Percentiles rank a stretch among this genome's conserved stretches.
phyloP scores from a whole-genome alignment of 345 rosid genomes.

The Populus deltoides region DNA sequence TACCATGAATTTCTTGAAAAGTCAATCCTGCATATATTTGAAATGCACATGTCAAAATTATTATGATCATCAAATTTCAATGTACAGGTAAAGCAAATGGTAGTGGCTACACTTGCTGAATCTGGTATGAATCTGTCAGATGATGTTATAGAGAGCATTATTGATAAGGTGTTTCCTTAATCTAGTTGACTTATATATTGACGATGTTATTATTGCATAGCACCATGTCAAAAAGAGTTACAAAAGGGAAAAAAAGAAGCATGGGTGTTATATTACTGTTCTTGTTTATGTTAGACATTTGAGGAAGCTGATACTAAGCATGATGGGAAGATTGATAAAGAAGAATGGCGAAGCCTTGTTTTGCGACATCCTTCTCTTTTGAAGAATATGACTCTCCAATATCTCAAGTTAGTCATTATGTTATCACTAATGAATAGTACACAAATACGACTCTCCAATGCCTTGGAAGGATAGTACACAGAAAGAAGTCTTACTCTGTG shows the following conservation, averaged over 20 bases:
- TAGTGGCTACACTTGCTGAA: conserved; percentile 34
- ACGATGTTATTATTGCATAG: neutral
- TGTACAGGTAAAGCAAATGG: conserved; percentile 33
- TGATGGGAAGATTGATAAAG: conserved; percentile 90
- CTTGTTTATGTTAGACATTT: conserved; percentile 59
- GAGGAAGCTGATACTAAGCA: conserved; percentile 98
- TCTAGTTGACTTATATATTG: neutral
- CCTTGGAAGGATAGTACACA: neutral
- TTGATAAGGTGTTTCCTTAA: conserved; percentile 21
- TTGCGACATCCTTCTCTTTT: conserved; percentile 84
- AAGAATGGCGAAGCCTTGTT: conserved; percentile 96
- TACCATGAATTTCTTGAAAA: neutral
- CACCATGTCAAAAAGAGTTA: neutral
- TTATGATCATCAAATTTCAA: neutral
- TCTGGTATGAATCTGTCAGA: conserved; percentile 31
- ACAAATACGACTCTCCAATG: too few species aligned
- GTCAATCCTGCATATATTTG: neutral
- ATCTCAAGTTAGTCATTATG: conserved; percentile 14
- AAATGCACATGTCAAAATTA: neutral
- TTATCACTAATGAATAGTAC: neutral
- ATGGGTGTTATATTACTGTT: neutral
- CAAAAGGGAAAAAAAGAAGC: neutral
- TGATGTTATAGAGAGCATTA: conserved; percentile 28
- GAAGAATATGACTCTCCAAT: conserved; percentile 49
- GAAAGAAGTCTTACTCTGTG: neutral